These are phyloP conservation scores for Wickerhamiella sergipiensis DNA, from an alignment of 805 yeast genomes.

Conservation along the genomic window DNA sequence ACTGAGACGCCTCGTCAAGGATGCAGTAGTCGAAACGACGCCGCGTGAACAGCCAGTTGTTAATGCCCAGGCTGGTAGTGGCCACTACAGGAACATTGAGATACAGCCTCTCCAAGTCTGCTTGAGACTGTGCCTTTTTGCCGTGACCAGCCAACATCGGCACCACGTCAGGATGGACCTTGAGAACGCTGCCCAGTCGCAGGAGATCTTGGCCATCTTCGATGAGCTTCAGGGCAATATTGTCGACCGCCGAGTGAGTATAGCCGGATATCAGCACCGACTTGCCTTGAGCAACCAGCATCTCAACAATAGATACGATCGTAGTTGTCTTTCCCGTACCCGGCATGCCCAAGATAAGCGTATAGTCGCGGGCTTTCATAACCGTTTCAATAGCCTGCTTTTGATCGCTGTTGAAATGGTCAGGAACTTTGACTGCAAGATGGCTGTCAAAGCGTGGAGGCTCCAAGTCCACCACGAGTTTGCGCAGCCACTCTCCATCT, in stretches of 20 bases:
- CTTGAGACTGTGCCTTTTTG: slow-evolving; percentile 3
- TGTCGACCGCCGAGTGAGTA: slow-evolving; percentile 94
- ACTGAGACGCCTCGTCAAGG: slow-evolving; percentile 93
- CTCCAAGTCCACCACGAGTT: slow-evolving; percentile 39
- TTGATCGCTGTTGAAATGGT: slow-evolving; percentile 58
- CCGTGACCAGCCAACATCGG: slow-evolving; percentile 32
- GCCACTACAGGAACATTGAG: slow-evolving; percentile 65
- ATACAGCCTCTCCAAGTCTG: slow-evolving; percentile 30
- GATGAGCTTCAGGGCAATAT: slow-evolving; percentile 62
- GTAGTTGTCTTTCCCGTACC: slow-evolving; percentile 95
- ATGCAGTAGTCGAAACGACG: slow-evolving; percentile 80
- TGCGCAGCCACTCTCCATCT: slow-evolving; percentile 25
- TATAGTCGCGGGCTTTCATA: slow-evolving; percentile 54
- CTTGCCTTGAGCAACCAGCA: slow-evolving; percentile 45
- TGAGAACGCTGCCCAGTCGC: slow-evolving; percentile 49
- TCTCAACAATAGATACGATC: slow-evolving; percentile 58
- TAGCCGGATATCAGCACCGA: slow-evolving; percentile 69
- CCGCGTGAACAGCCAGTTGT: slow-evolving; percentile 44
- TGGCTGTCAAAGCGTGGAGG: slow-evolving; percentile 30
- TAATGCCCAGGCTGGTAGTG: slow-evolving; percentile 70
- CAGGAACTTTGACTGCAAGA: slow-evolving; percentile 3
- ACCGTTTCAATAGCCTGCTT: slow-evolving; percentile 50
- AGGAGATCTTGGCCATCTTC: slow-evolving; percentile 37
- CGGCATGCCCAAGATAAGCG: slow-evolving; percentile 89
- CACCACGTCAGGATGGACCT: slow-evolving; percentile 48